Evolutionary conservation across 306 rosid genomes (phyloP).

Genomic region (Dryas drummondii): DNA sequence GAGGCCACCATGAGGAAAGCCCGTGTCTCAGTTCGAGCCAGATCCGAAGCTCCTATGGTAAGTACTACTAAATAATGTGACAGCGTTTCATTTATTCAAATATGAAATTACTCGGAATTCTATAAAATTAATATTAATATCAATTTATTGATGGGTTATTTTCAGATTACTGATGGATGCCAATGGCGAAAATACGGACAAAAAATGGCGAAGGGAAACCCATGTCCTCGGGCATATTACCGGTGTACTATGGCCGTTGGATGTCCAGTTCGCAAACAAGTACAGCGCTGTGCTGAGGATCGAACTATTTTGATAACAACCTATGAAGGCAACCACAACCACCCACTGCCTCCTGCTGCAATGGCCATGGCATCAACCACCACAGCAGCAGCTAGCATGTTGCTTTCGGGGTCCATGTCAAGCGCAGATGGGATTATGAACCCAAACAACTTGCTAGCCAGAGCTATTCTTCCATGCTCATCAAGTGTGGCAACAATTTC

Average conservation of each 20-base stretch:
- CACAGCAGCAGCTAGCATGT: constrained; percentile 82
- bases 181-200: constrained; percentile 99
- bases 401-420: constrained; percentile 83
- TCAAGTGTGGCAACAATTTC: constrained; percentile 84
- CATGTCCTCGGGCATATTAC: constrained; percentile 96
- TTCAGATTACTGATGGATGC: constrained; percentile 93
- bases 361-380: constrained; percentile 98
- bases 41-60: constrained; percentile 98
- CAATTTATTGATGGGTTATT: neutral
- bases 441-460: constrained; percentile 64
- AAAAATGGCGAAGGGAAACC: constrained; percentile 95
- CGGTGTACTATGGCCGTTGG: constrained; percentile 95
- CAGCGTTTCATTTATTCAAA: no score
- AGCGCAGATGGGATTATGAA: constrained; percentile 88
- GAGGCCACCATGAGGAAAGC: constrained; percentile 97
- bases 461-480: constrained; percentile 78
- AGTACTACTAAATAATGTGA: neutral
- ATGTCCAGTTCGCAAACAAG: constrained; percentile 99
- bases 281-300: constrained; percentile 96
- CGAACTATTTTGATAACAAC: constrained; percentile 76
- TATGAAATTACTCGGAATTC: neutral
- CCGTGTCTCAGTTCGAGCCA: constrained; percentile 93
- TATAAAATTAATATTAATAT: neutral
- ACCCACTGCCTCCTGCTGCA: constrained; percentile 94
- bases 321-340: constrained; percentile 93